Evolutionary conservation across 2,329 filamentous ascomycete species (phyloP), one percentile per base, ranked within the genome.

Genomic region (Cladosporium sphaerospermum): DNA sequence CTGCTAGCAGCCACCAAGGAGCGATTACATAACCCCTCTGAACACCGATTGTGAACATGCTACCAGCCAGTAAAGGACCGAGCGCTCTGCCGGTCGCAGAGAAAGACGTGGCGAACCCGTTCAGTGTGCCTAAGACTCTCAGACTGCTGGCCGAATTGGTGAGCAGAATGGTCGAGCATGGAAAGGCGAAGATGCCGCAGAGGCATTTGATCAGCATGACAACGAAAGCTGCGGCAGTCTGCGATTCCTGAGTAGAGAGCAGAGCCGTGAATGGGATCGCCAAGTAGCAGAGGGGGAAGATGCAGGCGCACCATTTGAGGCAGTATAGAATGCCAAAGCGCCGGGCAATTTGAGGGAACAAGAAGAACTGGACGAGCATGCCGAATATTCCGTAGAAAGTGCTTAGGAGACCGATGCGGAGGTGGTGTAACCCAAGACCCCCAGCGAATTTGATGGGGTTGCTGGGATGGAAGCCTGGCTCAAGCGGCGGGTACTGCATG

Each of bases 41-140:
- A 1, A 89, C 82, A 1, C 92, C 92, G 72, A 81, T 82, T 0
- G 83, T 86, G 64, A 96, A 96, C 0, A 84, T 75, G 1, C 77
- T 72, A 0, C 92, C 92, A 0, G 83, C 79, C 33, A 86, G 69
- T 0, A 88, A 87, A 0, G 93, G 92, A 0, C 93, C 93, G 0
- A 79, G 64, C 0, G 89, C 91, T 45, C 91, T 77, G 1, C 91
- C 92, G 4, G 96, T 69, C 0, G 88, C 90, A 58, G 84, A 86
- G 33, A 91, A 82, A 53, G 85, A 87, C 0, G 91, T 96, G 0
- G 89, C 91, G 56, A 96, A 83, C 2, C 92, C 93, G 64, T 97
- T 97, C 52, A 97, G 73, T 0, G 91, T 96, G 1, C 90, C 91
- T 4, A 97, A 78, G 9, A 95, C 81, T 41, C 79, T 75, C 13